Evolutionary conservation across 352 stramenopile genomes (phyloP).

Genomic region (Pseudoperonospora humuli): DNA sequence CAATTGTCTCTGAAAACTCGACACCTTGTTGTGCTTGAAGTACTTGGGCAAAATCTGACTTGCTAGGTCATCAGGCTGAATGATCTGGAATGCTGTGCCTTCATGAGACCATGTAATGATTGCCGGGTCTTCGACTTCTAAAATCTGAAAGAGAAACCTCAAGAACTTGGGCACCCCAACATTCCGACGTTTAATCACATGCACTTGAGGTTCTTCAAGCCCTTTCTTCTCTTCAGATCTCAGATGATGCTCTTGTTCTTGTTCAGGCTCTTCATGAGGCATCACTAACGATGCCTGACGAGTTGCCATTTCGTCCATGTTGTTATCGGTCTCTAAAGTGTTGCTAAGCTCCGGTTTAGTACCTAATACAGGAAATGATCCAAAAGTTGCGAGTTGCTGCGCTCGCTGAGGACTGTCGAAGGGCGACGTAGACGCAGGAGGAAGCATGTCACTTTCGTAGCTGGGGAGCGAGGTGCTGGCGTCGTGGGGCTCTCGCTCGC

Average conservation of each 20-base stretch:
- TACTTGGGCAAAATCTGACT: constrained; percentile 55
- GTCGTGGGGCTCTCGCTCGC: background rate
- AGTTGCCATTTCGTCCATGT: constrained; percentile 10
- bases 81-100: constrained; percentile 68
- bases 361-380: constrained; percentile 2
- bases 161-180: constrained; percentile 66
- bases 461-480: no score
- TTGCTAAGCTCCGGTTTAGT: constrained; percentile 12
- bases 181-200: constrained; percentile 45
- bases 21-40: constrained; percentile 79
- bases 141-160: constrained; percentile 59
- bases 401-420: constrained; percentile 1
- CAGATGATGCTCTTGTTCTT: constrained; percentile 9
- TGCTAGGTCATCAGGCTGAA: constrained; percentile 47
- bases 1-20: constrained; percentile 67
- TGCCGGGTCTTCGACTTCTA: constrained; percentile 45
- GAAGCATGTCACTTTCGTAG: no score
- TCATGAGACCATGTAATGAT: constrained; percentile 63
- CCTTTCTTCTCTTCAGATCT: background rate
- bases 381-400: background rate
- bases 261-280: constrained; percentile 16
- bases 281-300: constrained; percentile 16
- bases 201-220: constrained; percentile 6
- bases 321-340: background rate
- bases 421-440: background rate